Evolutionary conservation across 202 grass and related monocot genomes (phyloP).

Genomic region (Carex sylvatica): DNA sequence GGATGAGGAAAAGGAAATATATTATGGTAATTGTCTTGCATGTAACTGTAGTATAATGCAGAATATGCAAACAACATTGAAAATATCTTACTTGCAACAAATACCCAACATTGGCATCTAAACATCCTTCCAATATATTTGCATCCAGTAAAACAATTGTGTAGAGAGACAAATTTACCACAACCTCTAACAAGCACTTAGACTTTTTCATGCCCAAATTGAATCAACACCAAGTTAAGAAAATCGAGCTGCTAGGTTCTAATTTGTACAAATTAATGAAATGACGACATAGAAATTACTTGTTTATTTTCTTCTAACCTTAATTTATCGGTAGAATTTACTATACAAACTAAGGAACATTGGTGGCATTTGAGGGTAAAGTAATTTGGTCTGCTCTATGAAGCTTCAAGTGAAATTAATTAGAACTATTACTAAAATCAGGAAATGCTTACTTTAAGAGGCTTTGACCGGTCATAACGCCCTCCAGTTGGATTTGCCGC

Average conservation of each 20-base stretch:
- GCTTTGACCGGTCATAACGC: slow-evolving; percentile 88
- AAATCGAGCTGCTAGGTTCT: neutral
- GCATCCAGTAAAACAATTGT: neutral
- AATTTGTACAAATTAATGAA: neutral
- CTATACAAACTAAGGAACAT: neutral
- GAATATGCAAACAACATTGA: neutral
- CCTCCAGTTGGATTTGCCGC: slow-evolving; percentile 96
- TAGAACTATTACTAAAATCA: neutral
- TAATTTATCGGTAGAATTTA: neutral
- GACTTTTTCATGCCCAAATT: neutral
- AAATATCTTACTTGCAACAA: neutral
- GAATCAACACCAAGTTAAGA: neutral
- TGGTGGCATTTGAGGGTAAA: neutral
- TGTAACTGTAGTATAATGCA: neutral
- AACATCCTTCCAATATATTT: neutral
- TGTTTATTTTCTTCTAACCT: slow-evolving; percentile 21
- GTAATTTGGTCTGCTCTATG: neutral
- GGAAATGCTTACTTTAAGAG: slow-evolving; percentile 60
- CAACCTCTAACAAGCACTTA: neutral
- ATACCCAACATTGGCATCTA: neutral
- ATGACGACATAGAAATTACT: slow-evolving; percentile 27
- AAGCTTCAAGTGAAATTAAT: neutral
- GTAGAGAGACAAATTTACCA: neutral
- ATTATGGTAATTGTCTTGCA: neutral
- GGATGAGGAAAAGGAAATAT: neutral